phyloP scores from a whole-genome alignment of 495 filamentous ascomycete genomes.

The Bombardia bombarda region DNA sequence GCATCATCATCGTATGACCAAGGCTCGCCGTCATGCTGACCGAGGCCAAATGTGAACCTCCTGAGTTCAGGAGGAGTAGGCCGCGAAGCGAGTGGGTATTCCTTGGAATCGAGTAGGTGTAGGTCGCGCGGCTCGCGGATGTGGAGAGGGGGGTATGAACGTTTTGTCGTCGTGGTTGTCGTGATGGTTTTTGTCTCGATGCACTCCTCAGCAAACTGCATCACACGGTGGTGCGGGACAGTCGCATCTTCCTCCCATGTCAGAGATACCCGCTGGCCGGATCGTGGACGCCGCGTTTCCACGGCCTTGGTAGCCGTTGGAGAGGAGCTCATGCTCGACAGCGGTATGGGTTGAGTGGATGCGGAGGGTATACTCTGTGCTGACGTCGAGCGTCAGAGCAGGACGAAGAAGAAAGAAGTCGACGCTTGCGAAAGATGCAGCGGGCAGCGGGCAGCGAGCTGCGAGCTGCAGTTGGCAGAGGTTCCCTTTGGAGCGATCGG shows the following conservation, averaged over 20 bases:
- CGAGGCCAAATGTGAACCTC: constrained; percentile 62
- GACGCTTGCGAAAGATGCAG: background rate
- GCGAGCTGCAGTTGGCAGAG: background rate
- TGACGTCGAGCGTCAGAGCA: background rate
- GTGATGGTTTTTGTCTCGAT: constrained; percentile 67
- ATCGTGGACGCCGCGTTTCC: constrained; percentile 31
- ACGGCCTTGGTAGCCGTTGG: constrained; percentile 9
- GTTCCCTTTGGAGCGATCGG: too few relatives aligned
- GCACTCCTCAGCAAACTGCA: constrained; percentile 48
- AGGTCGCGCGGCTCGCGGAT: constrained; percentile 69
- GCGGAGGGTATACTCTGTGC: background rate
- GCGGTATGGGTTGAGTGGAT: background rate
- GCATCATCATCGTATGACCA: constrained; percentile 58
- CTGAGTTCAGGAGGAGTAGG: constrained; percentile 71
- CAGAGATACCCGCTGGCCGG: constrained; percentile 36
- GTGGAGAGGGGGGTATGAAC: constrained; percentile 74
- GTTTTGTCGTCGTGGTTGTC: constrained; percentile 90
- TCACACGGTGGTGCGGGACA: constrained; percentile 20
- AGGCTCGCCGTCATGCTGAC: constrained; percentile 43
- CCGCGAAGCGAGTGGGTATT: constrained; percentile 77
- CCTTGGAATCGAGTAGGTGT: constrained; percentile 70
- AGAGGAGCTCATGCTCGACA: background rate
- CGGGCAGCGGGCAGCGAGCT: background rate
- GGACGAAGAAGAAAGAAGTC: background rate
- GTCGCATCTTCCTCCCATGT: constrained; percentile 35